A percentile compares a stretch with the other conserved stretches of the same genome.
Evolutionary conservation across 1,284 basidiomycete genomes (phyloP).

Genomic region (Sanghuangporus sanghuang): DNA sequence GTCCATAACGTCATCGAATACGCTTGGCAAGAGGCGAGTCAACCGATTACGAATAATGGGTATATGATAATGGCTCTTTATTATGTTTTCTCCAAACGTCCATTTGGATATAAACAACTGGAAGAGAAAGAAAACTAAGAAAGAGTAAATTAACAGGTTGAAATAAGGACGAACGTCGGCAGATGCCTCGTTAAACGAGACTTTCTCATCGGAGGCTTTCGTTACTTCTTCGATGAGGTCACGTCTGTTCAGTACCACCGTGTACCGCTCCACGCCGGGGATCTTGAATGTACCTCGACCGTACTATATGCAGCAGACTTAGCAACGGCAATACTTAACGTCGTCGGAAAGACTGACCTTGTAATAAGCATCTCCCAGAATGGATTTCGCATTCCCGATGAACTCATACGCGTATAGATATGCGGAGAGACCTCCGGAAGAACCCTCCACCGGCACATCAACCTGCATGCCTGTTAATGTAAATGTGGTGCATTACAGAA

Average conservation of each 20-base stretch:
- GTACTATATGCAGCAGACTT: slow-evolving; percentile 12
- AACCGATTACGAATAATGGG: slow-evolving; percentile 23
- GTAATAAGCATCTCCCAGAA: not conserved
- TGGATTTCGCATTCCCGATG: slow-evolving; percentile 2
- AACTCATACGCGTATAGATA: slow-evolving; percentile 7
- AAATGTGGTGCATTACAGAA: not conserved
- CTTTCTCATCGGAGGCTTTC: slow-evolving; percentile 28
- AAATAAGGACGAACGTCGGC: slow-evolving; percentile 21
- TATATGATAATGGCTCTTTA: slow-evolving; percentile 22
- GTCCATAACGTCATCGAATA: slow-evolving; percentile 24
- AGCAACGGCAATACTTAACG: not conserved
- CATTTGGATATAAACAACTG: slow-evolving; percentile 9
- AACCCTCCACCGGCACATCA: not conserved
- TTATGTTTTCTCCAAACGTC: slow-evolving; percentile 17
- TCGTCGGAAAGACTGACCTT: not conserved
- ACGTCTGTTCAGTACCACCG: slow-evolving; percentile 23
- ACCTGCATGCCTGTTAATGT: not conserved
- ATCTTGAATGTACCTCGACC: slow-evolving; percentile 25
- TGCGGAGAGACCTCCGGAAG: slow-evolving; percentile 2
- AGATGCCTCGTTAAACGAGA: slow-evolving; percentile 23
- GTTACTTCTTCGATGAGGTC: slow-evolving; percentile 29
- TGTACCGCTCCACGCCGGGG: slow-evolving; percentile 24
- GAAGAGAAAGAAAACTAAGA: not conserved
- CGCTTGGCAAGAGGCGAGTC: slow-evolving; percentile 21
- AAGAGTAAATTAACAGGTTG: not conserved